Conservation (phyloP, 805 yeast genomes). For the Candida railenensis region DNA sequence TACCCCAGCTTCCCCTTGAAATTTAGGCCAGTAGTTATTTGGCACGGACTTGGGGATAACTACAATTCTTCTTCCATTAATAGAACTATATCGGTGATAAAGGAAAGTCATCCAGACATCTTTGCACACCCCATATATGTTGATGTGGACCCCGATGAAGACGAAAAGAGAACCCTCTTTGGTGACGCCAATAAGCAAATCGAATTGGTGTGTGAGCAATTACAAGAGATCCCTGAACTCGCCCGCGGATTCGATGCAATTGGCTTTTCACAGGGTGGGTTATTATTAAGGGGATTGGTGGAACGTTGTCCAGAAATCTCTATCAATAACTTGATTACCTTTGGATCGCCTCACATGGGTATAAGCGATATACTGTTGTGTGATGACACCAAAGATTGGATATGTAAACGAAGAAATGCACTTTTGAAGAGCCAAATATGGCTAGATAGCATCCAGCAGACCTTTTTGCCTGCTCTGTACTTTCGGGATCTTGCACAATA, state of each 20-base stretch:
- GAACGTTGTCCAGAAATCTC: constrained; percentile 49
- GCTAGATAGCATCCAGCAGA: constrained; percentile 52
- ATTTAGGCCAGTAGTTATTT: constrained; percentile 56
- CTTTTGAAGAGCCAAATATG: constrained; percentile 62
- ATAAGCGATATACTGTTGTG: constrained; percentile 68
- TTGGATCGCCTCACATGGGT: constrained; percentile 83
- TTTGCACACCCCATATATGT: constrained; percentile 54
- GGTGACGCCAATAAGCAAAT: constrained; percentile 62
- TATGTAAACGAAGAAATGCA: constrained; percentile 55
- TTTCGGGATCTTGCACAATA: constrained; percentile 61
- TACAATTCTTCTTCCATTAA: constrained; percentile 62
- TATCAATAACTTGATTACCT: constrained; percentile 59
- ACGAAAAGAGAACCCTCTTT: constrained; percentile 53
- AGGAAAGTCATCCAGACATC: constrained; percentile 46
- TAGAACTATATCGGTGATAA: constrained; percentile 42
- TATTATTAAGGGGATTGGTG: constrained; percentile 66
- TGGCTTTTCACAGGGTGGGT: constrained; percentile 84
- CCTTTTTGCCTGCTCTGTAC: constrained; percentile 71
- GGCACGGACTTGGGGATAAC: constrained; percentile 86
- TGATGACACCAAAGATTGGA: constrained; percentile 47
- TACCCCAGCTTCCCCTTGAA: not conserved
- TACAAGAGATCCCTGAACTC: constrained; percentile 46
- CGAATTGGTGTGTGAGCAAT: constrained; percentile 52
- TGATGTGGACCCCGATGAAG: constrained; percentile 48
- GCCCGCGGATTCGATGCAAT: constrained; percentile 63